These are phyloP conservation scores for Rhizodiscina lignyota DNA, from an alignment of 495 filamentous ascomycete genomes.

Conservation along the genomic window DNA sequence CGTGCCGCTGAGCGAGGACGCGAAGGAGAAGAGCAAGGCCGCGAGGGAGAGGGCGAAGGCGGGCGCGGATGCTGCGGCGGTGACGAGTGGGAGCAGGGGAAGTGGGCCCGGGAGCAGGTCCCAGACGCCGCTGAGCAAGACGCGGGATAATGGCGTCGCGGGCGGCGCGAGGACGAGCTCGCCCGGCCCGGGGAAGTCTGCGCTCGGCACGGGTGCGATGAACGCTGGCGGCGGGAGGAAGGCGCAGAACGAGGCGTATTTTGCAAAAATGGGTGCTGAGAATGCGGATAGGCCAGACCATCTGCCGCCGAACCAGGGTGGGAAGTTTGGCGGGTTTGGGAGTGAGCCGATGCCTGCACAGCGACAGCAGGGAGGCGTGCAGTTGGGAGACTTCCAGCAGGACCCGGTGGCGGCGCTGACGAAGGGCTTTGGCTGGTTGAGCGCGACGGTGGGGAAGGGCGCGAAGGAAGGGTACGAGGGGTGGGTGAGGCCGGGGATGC, in stretches of 20 bases:
- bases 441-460: conserved; percentile 64
- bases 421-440: conserved; percentile 91
- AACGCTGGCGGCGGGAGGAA: conserved; percentile 23
- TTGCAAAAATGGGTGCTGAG: conserved; percentile 61
- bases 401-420: conserved; percentile 78
- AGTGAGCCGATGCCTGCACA: conserved; percentile 37
- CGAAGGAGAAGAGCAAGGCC: conserved; percentile 17
- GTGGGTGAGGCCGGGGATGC: conserved; percentile 80
- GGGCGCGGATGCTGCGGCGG: conserved; percentile 1
- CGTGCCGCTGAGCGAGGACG: conserved; percentile 35
- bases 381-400: conserved; percentile 56
- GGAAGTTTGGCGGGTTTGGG: conserved; percentile 84
- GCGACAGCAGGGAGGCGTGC: conserved; percentile 13
- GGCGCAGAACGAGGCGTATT: conserved; percentile 71
- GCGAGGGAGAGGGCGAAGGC: conserved; percentile 18
- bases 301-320: conserved; percentile 73
- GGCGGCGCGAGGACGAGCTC: conserved; percentile 12
- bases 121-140: conserved; percentile 13
- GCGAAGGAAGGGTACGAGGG: conserved; percentile 79
- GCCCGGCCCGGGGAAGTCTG: conserved; percentile 12
- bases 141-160: conserved; percentile 2
- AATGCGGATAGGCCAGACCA: conserved; percentile 62
- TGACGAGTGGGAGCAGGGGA: conserved; percentile 8
- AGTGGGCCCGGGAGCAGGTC: conserved; percentile 16
- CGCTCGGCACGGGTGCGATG: conserved; percentile 2